Conservation (phyloP, 805 yeast species). For the Ogataea zsoltii region DNA sequence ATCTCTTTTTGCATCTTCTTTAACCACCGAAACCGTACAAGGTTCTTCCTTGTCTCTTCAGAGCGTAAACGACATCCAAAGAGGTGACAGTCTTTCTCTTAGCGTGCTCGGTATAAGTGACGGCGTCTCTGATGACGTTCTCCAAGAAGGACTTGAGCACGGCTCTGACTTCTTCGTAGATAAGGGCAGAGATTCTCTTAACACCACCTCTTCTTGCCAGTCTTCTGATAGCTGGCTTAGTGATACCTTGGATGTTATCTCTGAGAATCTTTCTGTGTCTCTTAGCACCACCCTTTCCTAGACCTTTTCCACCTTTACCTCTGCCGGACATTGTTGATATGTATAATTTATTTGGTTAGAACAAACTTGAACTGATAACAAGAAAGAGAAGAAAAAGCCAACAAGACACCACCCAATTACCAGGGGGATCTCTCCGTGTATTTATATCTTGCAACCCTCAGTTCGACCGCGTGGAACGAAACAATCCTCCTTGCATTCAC, state of each 20-base stretch:
- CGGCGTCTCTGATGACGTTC: constrained; percentile 98
- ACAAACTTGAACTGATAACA: constrained; percentile 9
- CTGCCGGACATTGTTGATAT: constrained; percentile 85
- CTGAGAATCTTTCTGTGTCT: constrained; percentile 99
- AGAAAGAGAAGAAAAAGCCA: background rate
- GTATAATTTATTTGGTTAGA: constrained; percentile 20
- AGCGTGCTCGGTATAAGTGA: constrained; percentile 99
- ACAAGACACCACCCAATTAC: background rate
- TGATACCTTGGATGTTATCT: constrained; percentile 99
- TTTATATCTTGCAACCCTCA: constrained; percentile 12
- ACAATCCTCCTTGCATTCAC: constrained; percentile 3
- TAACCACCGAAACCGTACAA: constrained; percentile 99
- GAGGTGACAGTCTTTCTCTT: constrained; percentile 99
- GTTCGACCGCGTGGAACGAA: background rate
- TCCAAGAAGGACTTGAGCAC: constrained; percentile 95
- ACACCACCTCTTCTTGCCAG: constrained; percentile 99
- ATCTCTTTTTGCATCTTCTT: constrained; percentile 26
- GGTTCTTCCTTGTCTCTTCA: constrained; percentile 99
- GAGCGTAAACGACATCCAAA: constrained; percentile 96
- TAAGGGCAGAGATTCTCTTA: constrained; percentile 98
- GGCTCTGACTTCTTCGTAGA: constrained; percentile 98
- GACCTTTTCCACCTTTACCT: constrained; percentile 99
- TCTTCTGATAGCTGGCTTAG: constrained; percentile 99
- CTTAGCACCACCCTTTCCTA: constrained; percentile 99
- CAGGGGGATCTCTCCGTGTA: constrained; percentile 13